Base-by-base conservation (phyloP, 2,329 filamentous ascomycete species). In the Verticillium nubilum region DNA sequence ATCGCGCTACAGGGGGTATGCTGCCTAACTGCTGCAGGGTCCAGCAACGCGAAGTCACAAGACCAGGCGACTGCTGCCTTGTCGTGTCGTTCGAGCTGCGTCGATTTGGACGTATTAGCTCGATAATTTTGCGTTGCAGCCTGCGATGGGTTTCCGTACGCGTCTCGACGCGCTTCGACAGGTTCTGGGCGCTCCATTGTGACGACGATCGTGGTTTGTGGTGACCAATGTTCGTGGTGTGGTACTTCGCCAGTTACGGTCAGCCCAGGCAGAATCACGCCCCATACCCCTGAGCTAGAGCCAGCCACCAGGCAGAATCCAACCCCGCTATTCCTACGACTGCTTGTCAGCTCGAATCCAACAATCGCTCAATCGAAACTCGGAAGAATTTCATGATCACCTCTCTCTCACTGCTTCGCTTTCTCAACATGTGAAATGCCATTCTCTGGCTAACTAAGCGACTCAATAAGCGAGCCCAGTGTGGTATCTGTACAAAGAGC, bases 401-500 rank as follows among this genome's bases (percentile, higher is more conserved):
- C n/a, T 7, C 17, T 42, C n/a, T 7, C 15, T 17, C n/a, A 17
- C n/a, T 19, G 35, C 35, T 6, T 42, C 35, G 9, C n/a, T 12
- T 13, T 13, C 4, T 4, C n/a, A 50, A 29, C 15, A 55, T 19
- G 33, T 17, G 35, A 56, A 56, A 56, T 56, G 29, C 23, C 23
- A 56, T 47, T 56, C 29, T 50, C 42, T 50, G 42, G 54, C 23
- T 28, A 26, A 15, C 31, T n/a, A n/a, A 26, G 54, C 54, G n/a
- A 10, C 27, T 56, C 54, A 25, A 19, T 28, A 25, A 26, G 54
- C 37, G 33, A 26, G 54, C 37, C 25, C 15, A 13, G 47, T 19
- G 23, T 47, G 54, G 33, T 56, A 56, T 56, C 54, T 37, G 26
- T 56, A 47, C 54, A 56, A 56, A 56, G 54, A 56, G 54, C 27